A percentile compares a stretch with the other conserved stretches of the same genome.
These are phyloP conservation scores for Ganoderma multipileum DNA, from an alignment of 1,284 basidiomycete species.

Conservation along the genomic window DNA sequence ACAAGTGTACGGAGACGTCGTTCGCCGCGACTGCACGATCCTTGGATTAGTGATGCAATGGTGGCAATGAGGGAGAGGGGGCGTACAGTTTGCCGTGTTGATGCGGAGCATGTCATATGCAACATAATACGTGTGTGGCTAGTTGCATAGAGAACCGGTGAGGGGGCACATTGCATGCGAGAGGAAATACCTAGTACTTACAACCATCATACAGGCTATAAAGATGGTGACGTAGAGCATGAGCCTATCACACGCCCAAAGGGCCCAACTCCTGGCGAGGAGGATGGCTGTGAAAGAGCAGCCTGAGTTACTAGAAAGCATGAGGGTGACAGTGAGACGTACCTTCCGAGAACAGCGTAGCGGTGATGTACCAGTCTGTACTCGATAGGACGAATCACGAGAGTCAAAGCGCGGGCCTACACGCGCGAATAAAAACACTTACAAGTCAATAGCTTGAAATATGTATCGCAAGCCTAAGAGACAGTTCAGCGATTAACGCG, in stretches of 20 bases:
- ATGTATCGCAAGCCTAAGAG: not conserved
- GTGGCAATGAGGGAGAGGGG: not conserved
- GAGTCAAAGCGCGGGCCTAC: not conserved
- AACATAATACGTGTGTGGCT: slow-evolving; percentile 3
- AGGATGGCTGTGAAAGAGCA: not conserved
- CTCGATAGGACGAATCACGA: not conserved
- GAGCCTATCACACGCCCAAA: slow-evolving; percentile 4
- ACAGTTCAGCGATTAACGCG: not conserved
- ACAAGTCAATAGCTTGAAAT: not conserved
- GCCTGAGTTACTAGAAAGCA: not conserved
- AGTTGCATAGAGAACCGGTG: not conserved
- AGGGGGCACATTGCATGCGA: too few relatives aligned
- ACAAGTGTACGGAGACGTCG: not conserved
- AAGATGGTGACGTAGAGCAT: slow-evolving; percentile 2
- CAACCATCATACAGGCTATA: slow-evolving; percentile 2
- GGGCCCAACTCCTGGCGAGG: not conserved
- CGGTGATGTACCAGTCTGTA: slow-evolving; percentile 4
- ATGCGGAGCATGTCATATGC: not conserved
- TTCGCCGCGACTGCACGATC: not conserved
- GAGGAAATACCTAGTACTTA: not conserved
- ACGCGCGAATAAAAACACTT: not conserved
- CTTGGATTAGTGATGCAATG: not conserved
- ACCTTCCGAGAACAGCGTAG: slow-evolving; percentile 7
- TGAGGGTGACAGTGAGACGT: not conserved
- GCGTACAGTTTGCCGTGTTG: not conserved